Base-by-base conservation (phyloP, 2,329 filamentous ascomycete genomes). In the Endoconidiophora polonica region DNA sequence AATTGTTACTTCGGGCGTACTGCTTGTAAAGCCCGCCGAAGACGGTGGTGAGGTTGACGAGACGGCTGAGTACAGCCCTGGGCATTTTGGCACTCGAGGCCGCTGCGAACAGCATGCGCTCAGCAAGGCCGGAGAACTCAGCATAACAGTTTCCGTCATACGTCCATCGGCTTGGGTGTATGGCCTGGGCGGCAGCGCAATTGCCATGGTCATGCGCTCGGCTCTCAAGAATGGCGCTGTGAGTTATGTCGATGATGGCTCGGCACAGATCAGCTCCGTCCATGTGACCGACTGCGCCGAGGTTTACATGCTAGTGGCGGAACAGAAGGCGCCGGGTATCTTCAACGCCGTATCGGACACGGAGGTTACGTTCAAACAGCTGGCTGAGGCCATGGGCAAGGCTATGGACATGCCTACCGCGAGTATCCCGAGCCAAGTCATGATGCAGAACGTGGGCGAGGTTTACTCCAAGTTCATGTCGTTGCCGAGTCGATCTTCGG, bases 91-190 rank as follows among this genome's bases (percentile, higher is more conserved):
- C 26, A 54, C 56, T 33, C 61, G 63, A 10, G 38, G 57, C 48
- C 47, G 47, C 9, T 54, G 59, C 42, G 65, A 65, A 55, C n/a
- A 46, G 4, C 55, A 67, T 49, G 60, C 61, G 1, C 55, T 64
- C 10, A 38, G 36, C 2, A 58, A 61, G 18, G 55, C 54, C 6
- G 54, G 55, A 4, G 44, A 49, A 26, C 56, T 60, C 37, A 62
- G 63, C 2, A 55, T 72, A 23, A 55, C 58, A 3, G 63, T 66
- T 3, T 59, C 55, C 16, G 54, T 58, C 5, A 57, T 72, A 4
- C 62, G 68, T 0, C 59, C 71, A 0, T 59, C 68, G 2, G 66
- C 66, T 0, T 70, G 59, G 23, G 68, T 71, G 0, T 68, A 71
- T 54, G 69, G 68, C 2, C 60, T 60, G 10, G 66, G 62, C 1